Conservation (phyloP, 1,139 yeast species). For the Saccharomyces hybrid region DNA sequence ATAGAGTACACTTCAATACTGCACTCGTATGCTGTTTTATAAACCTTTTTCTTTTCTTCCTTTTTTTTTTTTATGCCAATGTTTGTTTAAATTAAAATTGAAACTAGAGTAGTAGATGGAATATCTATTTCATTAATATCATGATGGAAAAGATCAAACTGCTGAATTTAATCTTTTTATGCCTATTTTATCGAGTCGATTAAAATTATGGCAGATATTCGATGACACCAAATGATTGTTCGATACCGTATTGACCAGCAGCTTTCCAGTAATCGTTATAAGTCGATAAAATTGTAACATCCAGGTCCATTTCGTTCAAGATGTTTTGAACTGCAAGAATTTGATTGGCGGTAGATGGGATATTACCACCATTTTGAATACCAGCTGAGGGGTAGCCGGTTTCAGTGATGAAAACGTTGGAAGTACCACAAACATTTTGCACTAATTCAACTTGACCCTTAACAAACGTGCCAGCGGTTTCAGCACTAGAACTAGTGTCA, state of each 20-base stretch:
- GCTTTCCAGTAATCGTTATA: slow-evolving; percentile 77
- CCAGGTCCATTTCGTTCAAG: slow-evolving; percentile 45
- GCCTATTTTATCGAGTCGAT: background rate
- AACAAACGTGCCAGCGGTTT: slow-evolving; percentile 66
- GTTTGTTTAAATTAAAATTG: background rate
- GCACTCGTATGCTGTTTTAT: background rate
- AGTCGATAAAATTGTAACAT: slow-evolving; percentile 65
- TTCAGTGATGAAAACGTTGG: slow-evolving; percentile 57
- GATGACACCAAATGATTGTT: slow-evolving; percentile 74
- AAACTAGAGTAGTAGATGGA: background rate
- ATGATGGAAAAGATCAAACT: background rate
- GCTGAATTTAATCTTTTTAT: background rate
- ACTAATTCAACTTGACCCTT: slow-evolving; percentile 51
- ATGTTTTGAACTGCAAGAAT: slow-evolving; percentile 56
- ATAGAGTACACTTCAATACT: background rate
- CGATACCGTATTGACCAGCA: slow-evolving; percentile 81
- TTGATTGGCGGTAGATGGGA: slow-evolving; percentile 68
- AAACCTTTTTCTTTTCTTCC: background rate
- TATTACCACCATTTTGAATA: slow-evolving; percentile 57
- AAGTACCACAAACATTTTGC: slow-evolving; percentile 44
- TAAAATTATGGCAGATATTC: slow-evolving; percentile 34
- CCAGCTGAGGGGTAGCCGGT: slow-evolving; percentile 88
- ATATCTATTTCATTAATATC: background rate
- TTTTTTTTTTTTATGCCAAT: background rate
- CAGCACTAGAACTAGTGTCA: slow-evolving; percentile 52